These are phyloP conservation scores for Sporothrix brasiliensis DNA, from an alignment of 2,329 filamentous ascomycete species.

Conservation along the genomic window DNA sequence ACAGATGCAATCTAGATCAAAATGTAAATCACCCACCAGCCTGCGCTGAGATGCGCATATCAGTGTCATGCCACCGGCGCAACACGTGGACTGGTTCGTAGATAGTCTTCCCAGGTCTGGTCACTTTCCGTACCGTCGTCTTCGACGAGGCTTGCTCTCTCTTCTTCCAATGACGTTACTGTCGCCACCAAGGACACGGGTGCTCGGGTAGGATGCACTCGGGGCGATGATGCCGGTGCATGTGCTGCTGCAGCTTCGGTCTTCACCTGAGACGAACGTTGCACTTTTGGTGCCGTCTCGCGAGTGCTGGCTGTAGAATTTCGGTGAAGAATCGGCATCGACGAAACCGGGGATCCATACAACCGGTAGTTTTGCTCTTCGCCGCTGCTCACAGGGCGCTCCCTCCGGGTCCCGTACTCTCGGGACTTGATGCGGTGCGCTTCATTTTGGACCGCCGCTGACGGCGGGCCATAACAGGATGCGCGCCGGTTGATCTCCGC, in stretches of 20 bases:
- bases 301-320: not conserved
- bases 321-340: not conserved
- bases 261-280: not conserved
- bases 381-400: conserved; percentile 13
- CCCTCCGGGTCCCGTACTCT: not conserved
- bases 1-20: conserved; percentile 5
- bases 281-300: not conserved
- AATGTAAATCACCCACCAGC: not conserved
- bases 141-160: not conserved
- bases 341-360: not conserved
- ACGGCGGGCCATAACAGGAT: not conserved
- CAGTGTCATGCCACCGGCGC: not conserved
- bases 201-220: not conserved
- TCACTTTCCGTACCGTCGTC: conserved; percentile 22
- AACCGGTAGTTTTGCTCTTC: conserved; percentile 25
- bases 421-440: not conserved
- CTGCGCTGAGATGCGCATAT: no score
- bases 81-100: not conserved
- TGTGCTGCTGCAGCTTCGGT: not conserved
- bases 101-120: conserved; percentile 34
- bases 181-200: conserved; percentile 14
- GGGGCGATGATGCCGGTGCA: not conserved
- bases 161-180: not conserved
- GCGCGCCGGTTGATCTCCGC: not conserved
- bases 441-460: not conserved